phyloP scores from a whole-genome alignment of 768 basidiomycete species.

The Xerocomellus chrysenteron region DNA sequence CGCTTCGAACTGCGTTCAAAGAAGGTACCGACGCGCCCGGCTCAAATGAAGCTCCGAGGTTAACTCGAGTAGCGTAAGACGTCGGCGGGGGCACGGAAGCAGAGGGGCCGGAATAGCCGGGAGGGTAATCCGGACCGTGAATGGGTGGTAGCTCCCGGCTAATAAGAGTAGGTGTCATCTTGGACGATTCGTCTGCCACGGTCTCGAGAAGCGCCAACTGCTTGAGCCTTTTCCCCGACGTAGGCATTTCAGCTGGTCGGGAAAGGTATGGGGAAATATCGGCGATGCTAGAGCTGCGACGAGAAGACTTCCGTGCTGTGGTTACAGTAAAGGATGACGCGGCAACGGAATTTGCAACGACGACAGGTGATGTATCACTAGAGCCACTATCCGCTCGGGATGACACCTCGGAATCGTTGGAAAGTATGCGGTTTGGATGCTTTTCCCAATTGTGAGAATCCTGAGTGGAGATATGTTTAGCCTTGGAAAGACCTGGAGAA shows the following conservation, averaged over 20 bases:
- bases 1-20: conserved; percentile 7
- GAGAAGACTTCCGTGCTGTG: conserved; percentile 30
- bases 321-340: conserved; percentile 13
- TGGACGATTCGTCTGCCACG: conserved; percentile 71
- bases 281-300: conserved; percentile 48
- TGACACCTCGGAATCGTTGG: not conserved
- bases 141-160: conserved; percentile 24
- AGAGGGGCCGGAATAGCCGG: conserved; percentile 17
- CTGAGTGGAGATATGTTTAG: conserved; percentile 1
- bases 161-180: conserved; percentile 47
- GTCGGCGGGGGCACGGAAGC: conserved; percentile 32
- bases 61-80: conserved; percentile 13
- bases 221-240: conserved; percentile 62
- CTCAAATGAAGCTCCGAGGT: conserved; percentile 37
- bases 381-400: conserved; percentile 1
- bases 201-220: conserved; percentile 71
- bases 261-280: conserved; percentile 72
- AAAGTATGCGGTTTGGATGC: not conserved
- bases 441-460: conserved; percentile 7
- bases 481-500: conserved; percentile 7
- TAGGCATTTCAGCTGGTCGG: conserved; percentile 50
- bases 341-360: not conserved
- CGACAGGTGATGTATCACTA: conserved; percentile 8
- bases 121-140: conserved; percentile 1
- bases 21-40: conserved; percentile 18